A percentile compares a stretch with the other conserved stretches of the same genome.
phyloP scores from a whole-genome alignment of 2,329 filamentous ascomycete species.

The Trichoderma semiorbis region DNA sequence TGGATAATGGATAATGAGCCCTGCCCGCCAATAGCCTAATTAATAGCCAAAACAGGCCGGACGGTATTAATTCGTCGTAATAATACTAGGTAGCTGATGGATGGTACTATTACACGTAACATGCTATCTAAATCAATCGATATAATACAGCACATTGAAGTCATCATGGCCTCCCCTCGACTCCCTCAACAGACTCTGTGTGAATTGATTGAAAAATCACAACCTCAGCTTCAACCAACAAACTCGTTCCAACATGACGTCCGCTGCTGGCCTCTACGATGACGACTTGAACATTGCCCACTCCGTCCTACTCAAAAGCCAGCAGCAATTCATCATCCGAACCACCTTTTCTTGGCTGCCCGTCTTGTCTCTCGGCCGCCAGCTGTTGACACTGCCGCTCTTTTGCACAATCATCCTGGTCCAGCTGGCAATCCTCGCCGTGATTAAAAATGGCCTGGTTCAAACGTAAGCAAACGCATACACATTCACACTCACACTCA shows the following conservation, averaged over 20 bases:
- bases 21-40: constrained; percentile 5
- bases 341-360: neutral
- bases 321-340: neutral
- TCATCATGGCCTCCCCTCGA: too few relatives aligned
- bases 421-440: neutral
- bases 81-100: too few relatives aligned
- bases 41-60: neutral
- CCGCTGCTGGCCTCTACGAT: neutral
- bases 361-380: neutral
- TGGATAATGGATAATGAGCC: constrained; percentile 8
- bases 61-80: neutral
- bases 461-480: neutral
- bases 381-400: constrained; percentile 8
- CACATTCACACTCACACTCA: neutral
- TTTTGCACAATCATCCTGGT: neutral
- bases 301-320: neutral
- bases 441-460: constrained; percentile 1
- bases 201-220: neutral
- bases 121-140: neutral
- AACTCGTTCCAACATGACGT: neutral
- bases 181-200: too few relatives aligned
- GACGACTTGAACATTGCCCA: neutral
- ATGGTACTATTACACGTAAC: too few relatives aligned
- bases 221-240: neutral
- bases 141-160: neutral